These are phyloP conservation scores for Schizosaccharomyces octosporus DNA, from an alignment of 805 yeast genomes.

Conservation along the genomic window DNA sequence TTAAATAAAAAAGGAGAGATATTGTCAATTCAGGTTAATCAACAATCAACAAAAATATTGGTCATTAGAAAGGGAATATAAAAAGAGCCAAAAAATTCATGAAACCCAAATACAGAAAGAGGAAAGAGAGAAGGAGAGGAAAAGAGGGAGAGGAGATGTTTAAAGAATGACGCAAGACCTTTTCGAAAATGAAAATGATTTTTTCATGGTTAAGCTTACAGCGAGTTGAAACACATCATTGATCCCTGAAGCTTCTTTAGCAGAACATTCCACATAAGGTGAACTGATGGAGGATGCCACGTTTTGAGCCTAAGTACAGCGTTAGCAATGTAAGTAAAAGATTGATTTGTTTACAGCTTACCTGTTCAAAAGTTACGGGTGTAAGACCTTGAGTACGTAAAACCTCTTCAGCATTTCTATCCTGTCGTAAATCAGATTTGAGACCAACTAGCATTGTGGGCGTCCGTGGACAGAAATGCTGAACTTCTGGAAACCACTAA, in stretches of 20 bases:
- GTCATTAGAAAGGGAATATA: too few relatives aligned
- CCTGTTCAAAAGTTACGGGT: constrained; percentile 17
- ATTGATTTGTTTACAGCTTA: constrained; percentile 8
- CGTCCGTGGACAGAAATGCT: constrained; percentile 51
- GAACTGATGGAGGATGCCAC: constrained; percentile 31
- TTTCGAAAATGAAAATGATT: background rate
- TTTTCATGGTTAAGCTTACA: background rate
- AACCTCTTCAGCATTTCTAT: constrained; percentile 7
- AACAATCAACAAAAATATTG: background rate
- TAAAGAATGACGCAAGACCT: background rate
- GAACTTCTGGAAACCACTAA: constrained; percentile 64
- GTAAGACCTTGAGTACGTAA: constrained; percentile 11
- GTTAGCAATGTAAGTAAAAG: background rate
- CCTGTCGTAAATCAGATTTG: constrained; percentile 34
- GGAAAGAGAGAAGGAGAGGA: background rate
- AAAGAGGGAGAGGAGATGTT: background rate
- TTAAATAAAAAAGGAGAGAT: too few relatives aligned
- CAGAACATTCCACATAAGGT: constrained; percentile 58
- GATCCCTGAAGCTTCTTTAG: constrained; percentile 43
- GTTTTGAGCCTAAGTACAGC: background rate
- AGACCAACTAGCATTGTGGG: constrained; percentile 68
- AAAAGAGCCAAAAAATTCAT: background rate
- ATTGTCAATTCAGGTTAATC: background rate
- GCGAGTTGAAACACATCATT: constrained; percentile 44
- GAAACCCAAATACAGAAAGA: background rate